These are phyloP conservation scores for Boletus austroedulis DNA, from an alignment of 1,284 basidiomycete genomes.

Conservation along the genomic window DNA sequence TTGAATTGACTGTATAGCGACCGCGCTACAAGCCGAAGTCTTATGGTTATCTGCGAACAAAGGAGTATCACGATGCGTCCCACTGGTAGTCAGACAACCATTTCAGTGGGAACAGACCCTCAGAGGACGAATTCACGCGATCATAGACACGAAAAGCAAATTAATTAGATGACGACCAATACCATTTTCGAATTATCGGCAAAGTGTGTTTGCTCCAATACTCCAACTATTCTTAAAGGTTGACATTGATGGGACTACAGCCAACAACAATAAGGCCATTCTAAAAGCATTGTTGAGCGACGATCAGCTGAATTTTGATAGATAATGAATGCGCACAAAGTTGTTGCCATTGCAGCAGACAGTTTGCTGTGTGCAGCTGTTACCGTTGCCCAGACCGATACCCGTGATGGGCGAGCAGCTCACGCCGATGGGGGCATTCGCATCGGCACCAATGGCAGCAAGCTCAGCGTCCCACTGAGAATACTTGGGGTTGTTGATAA, in stretches of 20 bases:
- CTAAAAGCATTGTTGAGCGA: background rate
- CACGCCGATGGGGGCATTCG: too few relatives aligned
- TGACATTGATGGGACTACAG: slow-evolving; percentile 14
- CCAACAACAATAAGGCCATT: slow-evolving; percentile 8
- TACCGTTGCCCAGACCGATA: background rate
- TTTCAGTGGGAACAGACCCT: too few relatives aligned
- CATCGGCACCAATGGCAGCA: too few relatives aligned
- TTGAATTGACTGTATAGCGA: too few relatives aligned
- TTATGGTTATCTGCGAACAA: too few relatives aligned
- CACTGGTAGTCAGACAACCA: too few relatives aligned
- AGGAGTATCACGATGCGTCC: too few relatives aligned
- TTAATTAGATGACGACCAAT: background rate
- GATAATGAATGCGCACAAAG: slow-evolving; percentile 1
- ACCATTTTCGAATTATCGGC: background rate
- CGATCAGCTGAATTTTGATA: accelerated
- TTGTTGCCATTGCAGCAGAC: slow-evolving; percentile 12
- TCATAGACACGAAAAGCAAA: background rate
- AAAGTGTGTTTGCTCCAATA: too few relatives aligned
- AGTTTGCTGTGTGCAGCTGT: slow-evolving; percentile 7
- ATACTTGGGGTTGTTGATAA: background rate
- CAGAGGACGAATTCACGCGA: too few relatives aligned
- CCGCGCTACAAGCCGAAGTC: too few relatives aligned
- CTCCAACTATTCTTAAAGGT: background rate
- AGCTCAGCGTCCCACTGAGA: background rate
- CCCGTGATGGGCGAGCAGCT: background rate